phyloP scores from a whole-genome alignment of 805 yeast genomes.

The Saccharomycopsis oosterbeekiorum region DNA sequence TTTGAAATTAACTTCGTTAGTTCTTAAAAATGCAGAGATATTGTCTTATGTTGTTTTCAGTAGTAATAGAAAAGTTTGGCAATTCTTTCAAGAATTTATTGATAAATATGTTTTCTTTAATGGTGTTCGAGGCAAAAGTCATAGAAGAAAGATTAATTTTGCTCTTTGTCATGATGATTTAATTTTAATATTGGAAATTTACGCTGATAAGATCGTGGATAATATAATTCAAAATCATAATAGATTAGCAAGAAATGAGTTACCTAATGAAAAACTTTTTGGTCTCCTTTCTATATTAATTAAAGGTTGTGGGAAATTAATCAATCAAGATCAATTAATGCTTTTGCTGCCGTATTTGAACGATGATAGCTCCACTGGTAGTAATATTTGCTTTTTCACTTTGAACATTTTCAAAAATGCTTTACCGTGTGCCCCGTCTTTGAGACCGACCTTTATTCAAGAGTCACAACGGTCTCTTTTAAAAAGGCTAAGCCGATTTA shows the following conservation, averaged over 20 bases:
- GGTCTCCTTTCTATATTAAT: conserved; percentile 49
- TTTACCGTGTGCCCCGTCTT: conserved; percentile 33
- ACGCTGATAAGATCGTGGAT: conserved; percentile 31
- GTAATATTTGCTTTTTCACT: conserved; percentile 36
- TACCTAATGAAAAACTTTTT: conserved; percentile 29
- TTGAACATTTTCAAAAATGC: conserved; percentile 45
- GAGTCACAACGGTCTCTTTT: conserved; percentile 45
- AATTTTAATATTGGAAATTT: conserved; percentile 20
- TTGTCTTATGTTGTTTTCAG: conserved; percentile 32
- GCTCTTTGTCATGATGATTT: conserved; percentile 17
- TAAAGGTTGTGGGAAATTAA: conserved; percentile 39
- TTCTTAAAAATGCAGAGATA: conserved; percentile 22
- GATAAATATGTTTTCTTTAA: conserved; percentile 32
- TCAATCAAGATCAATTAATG: conserved; percentile 57
- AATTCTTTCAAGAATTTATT: conserved; percentile 39
- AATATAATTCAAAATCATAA: conserved; percentile 25
- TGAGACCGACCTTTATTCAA: conserved; percentile 41
- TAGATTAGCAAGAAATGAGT: conserved; percentile 24
- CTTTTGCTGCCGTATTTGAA: conserved; percentile 56
- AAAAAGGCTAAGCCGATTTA: conserved; percentile 48
- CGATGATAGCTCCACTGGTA: conserved; percentile 35
- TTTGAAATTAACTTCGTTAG: conserved; percentile 14
- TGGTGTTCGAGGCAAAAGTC: conserved; percentile 9
- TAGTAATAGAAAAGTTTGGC: conserved; percentile 30
- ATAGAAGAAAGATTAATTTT: conserved; percentile 5